phyloP scores from a whole-genome alignment of 805 yeast genomes.

The Wickerhamomyces alni region DNA sequence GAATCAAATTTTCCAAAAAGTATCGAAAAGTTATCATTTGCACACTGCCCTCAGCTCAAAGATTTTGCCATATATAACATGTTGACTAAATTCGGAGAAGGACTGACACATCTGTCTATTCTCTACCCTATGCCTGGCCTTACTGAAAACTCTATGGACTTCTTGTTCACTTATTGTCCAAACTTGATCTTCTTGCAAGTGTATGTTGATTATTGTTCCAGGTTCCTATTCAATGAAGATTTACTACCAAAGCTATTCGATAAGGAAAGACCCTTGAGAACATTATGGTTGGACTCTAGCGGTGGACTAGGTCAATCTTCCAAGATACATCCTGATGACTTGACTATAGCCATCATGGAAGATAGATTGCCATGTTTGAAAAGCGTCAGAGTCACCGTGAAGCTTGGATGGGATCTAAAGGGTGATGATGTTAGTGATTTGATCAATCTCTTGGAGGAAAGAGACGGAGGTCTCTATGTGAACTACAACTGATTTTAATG shows the following conservation, averaged over 20 bases:
- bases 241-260: conserved; percentile 23
- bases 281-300: conserved; percentile 70
- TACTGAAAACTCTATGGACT: conserved; percentile 63
- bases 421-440: conserved; percentile 58
- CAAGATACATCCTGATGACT: conserved; percentile 82
- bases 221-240: conserved; percentile 44
- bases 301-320: conserved; percentile 82
- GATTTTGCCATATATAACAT: conserved; percentile 60
- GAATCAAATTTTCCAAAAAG: conserved; percentile 68
- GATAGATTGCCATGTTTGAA: conserved; percentile 64
- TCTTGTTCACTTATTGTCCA: conserved; percentile 72
- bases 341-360: conserved; percentile 79
- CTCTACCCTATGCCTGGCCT: conserved; percentile 88
- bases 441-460: conserved; percentile 63
- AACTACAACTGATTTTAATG: conserved; percentile 27
- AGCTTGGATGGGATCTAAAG: conserved; percentile 79
- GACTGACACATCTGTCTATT: conserved; percentile 56
- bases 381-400: conserved; percentile 61
- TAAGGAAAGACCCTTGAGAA: conserved; percentile 44
- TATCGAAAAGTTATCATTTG: conserved; percentile 65
- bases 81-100: conserved; percentile 58
- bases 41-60: conserved; percentile 79
- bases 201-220: conserved; percentile 70
- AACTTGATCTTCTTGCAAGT: conserved; percentile 55
- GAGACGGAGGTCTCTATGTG: conserved; percentile 70